Conservation (phyloP, 495 filamentous ascomycete species). For the Tuber umbilicatum region DNA sequence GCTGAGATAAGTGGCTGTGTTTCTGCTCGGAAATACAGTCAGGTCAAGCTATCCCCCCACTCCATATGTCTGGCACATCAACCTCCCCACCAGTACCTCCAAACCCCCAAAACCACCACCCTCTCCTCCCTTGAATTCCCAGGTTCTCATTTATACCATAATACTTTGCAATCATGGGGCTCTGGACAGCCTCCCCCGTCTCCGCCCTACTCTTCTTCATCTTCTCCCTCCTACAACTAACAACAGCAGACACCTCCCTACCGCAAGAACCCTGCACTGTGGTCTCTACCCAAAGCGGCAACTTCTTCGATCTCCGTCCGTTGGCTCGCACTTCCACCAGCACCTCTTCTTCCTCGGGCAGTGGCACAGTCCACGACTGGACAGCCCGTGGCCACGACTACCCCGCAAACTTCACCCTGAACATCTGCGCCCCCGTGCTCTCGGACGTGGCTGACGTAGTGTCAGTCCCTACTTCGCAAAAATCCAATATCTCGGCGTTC, state of each 20-base stretch:
- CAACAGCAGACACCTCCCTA: constrained; percentile 21
- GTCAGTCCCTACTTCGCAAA: constrained; percentile 58
- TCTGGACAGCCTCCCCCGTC: constrained; percentile 31
- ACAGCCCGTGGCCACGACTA: constrained; percentile 77
- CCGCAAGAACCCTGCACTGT: constrained; percentile 63
- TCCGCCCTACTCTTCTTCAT: constrained; percentile 11
- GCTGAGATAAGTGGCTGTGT: neutral
- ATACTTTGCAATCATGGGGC: constrained; percentile 23
- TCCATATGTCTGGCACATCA: neutral
- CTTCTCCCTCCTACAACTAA: constrained; percentile 6
- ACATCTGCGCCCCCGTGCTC: constrained; percentile 83
- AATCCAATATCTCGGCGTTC: constrained; percentile 76
- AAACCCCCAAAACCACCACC: neutral
- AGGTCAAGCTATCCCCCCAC: neutral
- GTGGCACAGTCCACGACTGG: constrained; percentile 56
- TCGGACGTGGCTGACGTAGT: constrained; percentile 65
- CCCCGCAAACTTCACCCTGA: constrained; percentile 84
- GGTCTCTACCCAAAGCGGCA: constrained; percentile 61
- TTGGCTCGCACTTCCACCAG: constrained; percentile 53
- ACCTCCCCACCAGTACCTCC: neutral
- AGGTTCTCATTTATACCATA: neutral
- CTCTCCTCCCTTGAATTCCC: constrained; percentile 1
- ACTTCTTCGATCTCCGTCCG: constrained; percentile 84
- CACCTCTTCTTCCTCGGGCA: constrained; percentile 40
- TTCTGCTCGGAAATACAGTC: neutral